Base-by-base conservation (phyloP, 1,284 basidiomycete species). In the Athelia sp. region DNA sequence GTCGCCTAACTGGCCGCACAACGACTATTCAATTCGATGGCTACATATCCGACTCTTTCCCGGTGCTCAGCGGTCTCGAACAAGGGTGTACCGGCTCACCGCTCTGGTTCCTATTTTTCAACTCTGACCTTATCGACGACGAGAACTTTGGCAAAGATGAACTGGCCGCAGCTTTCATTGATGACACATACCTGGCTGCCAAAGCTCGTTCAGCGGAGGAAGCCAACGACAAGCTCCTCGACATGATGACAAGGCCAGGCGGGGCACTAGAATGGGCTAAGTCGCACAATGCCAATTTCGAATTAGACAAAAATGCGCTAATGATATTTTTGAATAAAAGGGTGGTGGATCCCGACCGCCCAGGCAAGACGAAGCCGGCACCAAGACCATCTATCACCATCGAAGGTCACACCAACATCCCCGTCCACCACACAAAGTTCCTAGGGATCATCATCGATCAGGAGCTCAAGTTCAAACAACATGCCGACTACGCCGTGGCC, bases 41-140 rank as follows among this genome's bases (percentile, higher is more conserved):
- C 40, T 55, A 38, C 18, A n/a, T 35, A 11, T 51, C 52, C 9
- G 38, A 50, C 14, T 23, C 23, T 9, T 21, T 48, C 14, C 22
- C 26, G 14, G 45, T 51, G 1, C n/a, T 18, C 10, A 43, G 50
- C 14, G 57, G 60, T 0, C 53, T 59, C 1, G 49, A 48, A 4
- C 58, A 60, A 42, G 60, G 60, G 0, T 53, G 49, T 23, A 53
- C 57, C 0, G 44, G 54, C 4, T 61, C 56, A 1, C 51, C 52
- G 48, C 32, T 54, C 1, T 49, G 54, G 2, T 68, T 62, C 46
- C 54, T 60, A 0, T 63, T 67, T 47, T 70, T 66, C 54, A 67
- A 64, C 42, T 50, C 56, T 2, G 50, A 49, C 31, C 53, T 67
- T 1, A 47, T 66, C 2, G 53, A 56, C 13, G 49, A 53, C 10